These are phyloP conservation scores for Ustilago lituana DNA, from an alignment of 1,284 basidiomycete genomes.

Conservation along the genomic window DNA sequence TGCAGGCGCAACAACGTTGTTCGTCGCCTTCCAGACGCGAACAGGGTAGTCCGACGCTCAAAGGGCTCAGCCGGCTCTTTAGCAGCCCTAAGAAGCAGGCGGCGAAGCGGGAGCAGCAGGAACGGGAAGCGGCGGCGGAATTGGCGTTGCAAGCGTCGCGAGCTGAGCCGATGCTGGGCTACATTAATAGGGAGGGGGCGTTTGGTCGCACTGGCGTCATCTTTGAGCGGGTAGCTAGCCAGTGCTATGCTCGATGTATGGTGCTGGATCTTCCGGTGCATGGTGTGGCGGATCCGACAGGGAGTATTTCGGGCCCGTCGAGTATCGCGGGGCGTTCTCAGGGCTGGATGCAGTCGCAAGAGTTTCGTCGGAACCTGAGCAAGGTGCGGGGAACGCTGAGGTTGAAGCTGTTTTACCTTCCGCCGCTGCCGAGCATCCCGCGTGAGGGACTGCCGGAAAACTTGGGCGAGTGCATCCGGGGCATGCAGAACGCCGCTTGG, in stretches of 20 bases:
- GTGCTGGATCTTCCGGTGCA: constrained; percentile 61
- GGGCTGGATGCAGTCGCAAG: constrained; percentile 29
- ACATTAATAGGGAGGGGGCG: constrained; percentile 59
- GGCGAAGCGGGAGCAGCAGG: constrained; percentile 49
- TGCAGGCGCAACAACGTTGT: constrained; percentile 41
- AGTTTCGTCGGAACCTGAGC: constrained; percentile 51
- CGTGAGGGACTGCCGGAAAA: constrained; percentile 84
- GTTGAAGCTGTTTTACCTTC: constrained; percentile 77
- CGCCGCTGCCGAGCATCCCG: constrained; percentile 83
- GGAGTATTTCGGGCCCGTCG: constrained; percentile 43
- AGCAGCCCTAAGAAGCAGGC: constrained; percentile 59
- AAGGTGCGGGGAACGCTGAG: constrained; percentile 60
- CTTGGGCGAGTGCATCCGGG: constrained; percentile 89
- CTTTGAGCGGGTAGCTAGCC: constrained; percentile 54
- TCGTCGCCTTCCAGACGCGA: constrained; percentile 43
- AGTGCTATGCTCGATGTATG: constrained; percentile 54
- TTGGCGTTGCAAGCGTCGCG: constrained; percentile 32
- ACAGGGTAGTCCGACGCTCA: constrained; percentile 51
- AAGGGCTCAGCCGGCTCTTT: constrained; percentile 58
- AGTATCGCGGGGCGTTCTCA: constrained; percentile 43
- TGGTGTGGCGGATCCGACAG: constrained; percentile 49
- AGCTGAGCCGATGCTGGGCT: constrained; percentile 57
- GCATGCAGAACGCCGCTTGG: constrained; percentile 86
- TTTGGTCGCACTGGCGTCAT: constrained; percentile 58
- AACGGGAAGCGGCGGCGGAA: constrained; percentile 39